A percentile compares a stretch with the other conserved stretches of the same genome.
Evolutionary conservation across 305 asterid genomes (phyloP).

Genomic region (Fraxinus albicans): DNA sequence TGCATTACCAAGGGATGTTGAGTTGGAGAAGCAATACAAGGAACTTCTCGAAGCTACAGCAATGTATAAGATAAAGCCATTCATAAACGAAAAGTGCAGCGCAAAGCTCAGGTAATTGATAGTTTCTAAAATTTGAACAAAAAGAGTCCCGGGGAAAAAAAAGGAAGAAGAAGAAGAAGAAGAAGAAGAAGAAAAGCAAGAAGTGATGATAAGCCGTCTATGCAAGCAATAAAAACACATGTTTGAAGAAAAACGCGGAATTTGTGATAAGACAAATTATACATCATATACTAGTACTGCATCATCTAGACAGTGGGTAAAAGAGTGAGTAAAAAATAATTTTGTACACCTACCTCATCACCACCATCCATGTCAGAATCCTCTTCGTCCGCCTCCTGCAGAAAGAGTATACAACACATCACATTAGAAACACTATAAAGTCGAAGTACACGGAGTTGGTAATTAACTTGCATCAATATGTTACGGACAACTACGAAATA

Average conservation of each 20-base stretch:
- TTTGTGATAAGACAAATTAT: not conserved
- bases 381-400: constrained; percentile 82
- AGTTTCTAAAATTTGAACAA: not conserved
- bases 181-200: not conserved
- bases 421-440: not conserved
- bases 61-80: not conserved
- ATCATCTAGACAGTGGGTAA: not conserved
- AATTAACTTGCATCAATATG: not conserved
- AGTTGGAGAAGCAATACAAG: not conserved
- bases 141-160: not conserved
- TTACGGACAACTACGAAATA: not conserved
- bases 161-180: not conserved
- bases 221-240: not conserved
- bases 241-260: not conserved
- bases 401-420: constrained; percentile 1
- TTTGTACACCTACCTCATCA: constrained; percentile 51
- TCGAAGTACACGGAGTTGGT: not conserved
- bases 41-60: not conserved
- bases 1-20: not conserved
- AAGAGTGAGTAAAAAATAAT: not conserved
- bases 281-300: not conserved
- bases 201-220: not conserved
- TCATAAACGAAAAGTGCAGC: not conserved
- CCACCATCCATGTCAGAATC: constrained; percentile 59
- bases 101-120: not conserved